Conservation (phyloP, 176 grass and related monocot species). For the Microstegium vimineum region DNA sequence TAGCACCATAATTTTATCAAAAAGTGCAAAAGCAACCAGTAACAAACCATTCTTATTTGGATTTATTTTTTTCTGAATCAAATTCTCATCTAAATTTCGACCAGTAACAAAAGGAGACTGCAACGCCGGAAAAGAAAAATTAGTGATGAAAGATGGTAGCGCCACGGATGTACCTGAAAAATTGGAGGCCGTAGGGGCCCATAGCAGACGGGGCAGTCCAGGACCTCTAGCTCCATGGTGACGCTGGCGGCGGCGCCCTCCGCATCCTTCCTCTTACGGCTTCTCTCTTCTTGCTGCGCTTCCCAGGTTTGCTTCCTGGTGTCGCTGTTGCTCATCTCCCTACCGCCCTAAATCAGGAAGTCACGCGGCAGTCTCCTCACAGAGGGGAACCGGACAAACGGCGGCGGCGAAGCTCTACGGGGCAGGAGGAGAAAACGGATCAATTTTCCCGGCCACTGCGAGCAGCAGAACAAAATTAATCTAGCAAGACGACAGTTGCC, state of each 20-base stretch:
- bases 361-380: not conserved
- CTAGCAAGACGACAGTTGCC: not conserved
- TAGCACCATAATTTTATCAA: not conserved
- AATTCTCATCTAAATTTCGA: not conserved
- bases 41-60: not conserved
- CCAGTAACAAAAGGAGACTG: not conserved
- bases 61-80: not conserved
- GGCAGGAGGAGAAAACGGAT: not conserved
- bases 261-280: not conserved
- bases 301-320: not conserved
- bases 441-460: not conserved
- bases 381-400: not conserved
- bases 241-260: not conserved
- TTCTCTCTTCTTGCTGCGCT: not conserved
- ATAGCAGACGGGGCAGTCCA: conserved; percentile 46
- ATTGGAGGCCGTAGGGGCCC: conserved; percentile 18
- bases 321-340: not conserved
- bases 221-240: conserved; percentile 25
- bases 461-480: not conserved
- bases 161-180: not conserved
- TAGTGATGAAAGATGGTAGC: not conserved
- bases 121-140: not conserved
- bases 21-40: not conserved
- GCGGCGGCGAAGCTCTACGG: not conserved
- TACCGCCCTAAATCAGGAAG: not conserved